Evolutionary conservation across 192 early-diverging fungal species (phyloP).

Genomic region (Coemansia sp.): DNA sequence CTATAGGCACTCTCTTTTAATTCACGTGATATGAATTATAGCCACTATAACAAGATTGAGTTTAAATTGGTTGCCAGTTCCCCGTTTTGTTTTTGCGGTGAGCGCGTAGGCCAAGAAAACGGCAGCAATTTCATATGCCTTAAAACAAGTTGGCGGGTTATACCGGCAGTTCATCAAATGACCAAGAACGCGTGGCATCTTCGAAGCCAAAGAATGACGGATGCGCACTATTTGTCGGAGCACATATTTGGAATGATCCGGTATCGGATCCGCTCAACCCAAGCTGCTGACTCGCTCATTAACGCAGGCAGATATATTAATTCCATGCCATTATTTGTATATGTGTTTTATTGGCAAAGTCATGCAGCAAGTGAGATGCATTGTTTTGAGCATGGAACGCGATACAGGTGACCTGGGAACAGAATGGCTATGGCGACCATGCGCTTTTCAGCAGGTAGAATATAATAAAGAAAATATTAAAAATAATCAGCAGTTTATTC

Average conservation of each 20-base stretch:
- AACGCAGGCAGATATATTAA: not conserved
- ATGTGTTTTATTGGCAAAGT: not conserved
- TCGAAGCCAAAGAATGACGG: not conserved
- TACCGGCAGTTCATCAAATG: not conserved
- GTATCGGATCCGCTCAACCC: not conserved
- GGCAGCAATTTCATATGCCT: not conserved
- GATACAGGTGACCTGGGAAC: conserved; percentile 2
- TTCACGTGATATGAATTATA: too few relatives aligned
- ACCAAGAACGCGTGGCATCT: not conserved
- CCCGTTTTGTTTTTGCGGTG: too few relatives aligned
- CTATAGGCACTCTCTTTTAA: too few relatives aligned
- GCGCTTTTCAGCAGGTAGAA: not conserved
- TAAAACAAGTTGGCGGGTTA: not conserved
- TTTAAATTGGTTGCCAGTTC: too few relatives aligned
- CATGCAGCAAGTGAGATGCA: not conserved
- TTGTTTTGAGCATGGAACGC: conserved; percentile 1
- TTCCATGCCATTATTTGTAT: not conserved
- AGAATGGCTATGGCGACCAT: not conserved
- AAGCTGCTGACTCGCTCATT: conserved; percentile 1
- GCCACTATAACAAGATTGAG: too few relatives aligned
- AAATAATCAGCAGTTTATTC: not conserved
- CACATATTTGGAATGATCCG: not conserved
- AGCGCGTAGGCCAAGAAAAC: not conserved
- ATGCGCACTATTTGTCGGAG: not conserved
- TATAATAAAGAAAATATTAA: not conserved